Percentiles rank a stretch among this genome's conserved stretches.
Evolutionary conservation across 2,329 filamentous ascomycete genomes (phyloP).

Genomic region (Aureobasidium zeae): DNA sequence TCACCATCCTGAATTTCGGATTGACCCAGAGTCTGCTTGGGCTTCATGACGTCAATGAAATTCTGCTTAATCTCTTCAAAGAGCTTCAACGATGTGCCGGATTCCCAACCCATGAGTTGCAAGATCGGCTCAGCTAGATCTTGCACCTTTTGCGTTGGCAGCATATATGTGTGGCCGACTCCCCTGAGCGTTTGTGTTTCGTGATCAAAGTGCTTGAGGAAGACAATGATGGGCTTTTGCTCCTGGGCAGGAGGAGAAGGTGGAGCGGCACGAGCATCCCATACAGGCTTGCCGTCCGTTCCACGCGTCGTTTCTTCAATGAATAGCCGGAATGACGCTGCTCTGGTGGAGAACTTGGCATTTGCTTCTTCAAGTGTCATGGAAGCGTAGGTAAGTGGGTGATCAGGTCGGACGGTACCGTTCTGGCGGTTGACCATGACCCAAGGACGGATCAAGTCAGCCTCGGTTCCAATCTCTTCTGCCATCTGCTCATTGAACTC

Average conservation of each 20-base stretch:
- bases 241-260: conserved; percentile 29
- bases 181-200: conserved; percentile 66
- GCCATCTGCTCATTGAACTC: conserved; percentile 67
- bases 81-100: conserved; percentile 61
- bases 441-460: conserved; percentile 73
- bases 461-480: conserved; percentile 57
- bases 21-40: conserved; percentile 76
- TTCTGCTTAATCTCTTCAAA: conserved; percentile 97
- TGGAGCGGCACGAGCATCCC: conserved; percentile 52
- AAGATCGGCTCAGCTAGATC: conserved; percentile 72
- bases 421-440: conserved; percentile 98
- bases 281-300: conserved; percentile 61
- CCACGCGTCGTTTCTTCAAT: conserved; percentile 66
- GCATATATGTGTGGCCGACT: conserved; percentile 76
- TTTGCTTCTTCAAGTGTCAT: conserved; percentile 60
- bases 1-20: conserved; percentile 96
- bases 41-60: conserved; percentile 93
- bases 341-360: conserved; percentile 59
- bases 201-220: conserved; percentile 85
- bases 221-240: conserved; percentile 62
- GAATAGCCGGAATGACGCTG: conserved; percentile 67
- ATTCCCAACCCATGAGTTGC: conserved; percentile 76
- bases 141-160: conserved; percentile 75
- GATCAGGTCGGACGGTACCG: conserved; percentile 86
- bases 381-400: conserved; percentile 66